Conservation (phyloP, 257 asterid genomes). For the Lavandula angustifolia region DNA sequence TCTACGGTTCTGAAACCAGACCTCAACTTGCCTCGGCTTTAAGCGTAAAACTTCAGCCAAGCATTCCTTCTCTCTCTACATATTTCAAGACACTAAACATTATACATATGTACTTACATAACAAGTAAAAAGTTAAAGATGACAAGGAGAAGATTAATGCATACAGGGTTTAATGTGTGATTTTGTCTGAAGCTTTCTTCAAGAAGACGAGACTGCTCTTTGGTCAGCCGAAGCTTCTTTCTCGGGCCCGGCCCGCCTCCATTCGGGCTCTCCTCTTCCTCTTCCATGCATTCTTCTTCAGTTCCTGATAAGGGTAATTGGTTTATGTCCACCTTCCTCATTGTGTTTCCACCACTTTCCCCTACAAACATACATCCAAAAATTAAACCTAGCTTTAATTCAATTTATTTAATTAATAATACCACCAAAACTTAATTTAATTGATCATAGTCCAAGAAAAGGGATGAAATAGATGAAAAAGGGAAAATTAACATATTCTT, state of each 20-base stretch:
- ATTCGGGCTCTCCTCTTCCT: conserved; percentile 49
- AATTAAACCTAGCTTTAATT: background rate
- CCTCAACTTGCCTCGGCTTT: conserved; percentile 86
- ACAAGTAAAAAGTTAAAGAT: background rate
- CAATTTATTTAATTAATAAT: background rate
- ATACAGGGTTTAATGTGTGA: conserved; percentile 74
- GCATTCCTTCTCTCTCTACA: conserved; percentile 75
- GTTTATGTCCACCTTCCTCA: conserved; percentile 65
- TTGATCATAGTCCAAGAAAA: no score
- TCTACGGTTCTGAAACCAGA: conserved; percentile 94
- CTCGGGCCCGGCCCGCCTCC: conserved; percentile 48
- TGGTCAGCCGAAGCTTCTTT: conserved; percentile 76
- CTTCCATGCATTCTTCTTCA: conserved; percentile 52
- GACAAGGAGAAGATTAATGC: background rate
- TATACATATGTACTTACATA: background rate
- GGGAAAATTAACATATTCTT: conserved; percentile 3
- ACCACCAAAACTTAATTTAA: no score
- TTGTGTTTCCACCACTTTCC: conserved; percentile 38
- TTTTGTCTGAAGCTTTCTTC: conserved; percentile 71
- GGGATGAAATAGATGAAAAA: no score
- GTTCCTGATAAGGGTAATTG: conserved; percentile 46
- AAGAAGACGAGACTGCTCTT: conserved; percentile 72
- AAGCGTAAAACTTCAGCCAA: conserved; percentile 61
- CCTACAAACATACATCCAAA: conserved; percentile 27
- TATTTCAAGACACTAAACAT: background rate